These are phyloP conservation scores for Macrocybe gigantea DNA, from an alignment of 768 basidiomycete species.

Conservation along the genomic window DNA sequence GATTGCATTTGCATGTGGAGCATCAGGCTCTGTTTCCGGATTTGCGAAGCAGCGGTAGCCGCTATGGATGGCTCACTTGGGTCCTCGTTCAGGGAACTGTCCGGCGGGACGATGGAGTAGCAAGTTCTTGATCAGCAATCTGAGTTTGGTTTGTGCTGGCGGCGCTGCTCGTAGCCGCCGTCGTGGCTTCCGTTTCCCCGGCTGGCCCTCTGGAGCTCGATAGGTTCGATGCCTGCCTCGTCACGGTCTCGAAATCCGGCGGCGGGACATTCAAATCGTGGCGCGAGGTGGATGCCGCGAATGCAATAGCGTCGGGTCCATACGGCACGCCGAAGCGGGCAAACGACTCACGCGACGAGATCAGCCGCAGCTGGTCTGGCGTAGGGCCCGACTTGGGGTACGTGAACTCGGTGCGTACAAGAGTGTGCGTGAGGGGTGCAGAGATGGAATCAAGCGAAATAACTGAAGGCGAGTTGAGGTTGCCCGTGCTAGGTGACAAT, in stretches of 20 bases:
- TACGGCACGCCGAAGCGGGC: conserved; percentile 73
- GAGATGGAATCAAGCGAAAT: conserved; percentile 75
- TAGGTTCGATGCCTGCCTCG: conserved; percentile 1
- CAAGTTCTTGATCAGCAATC: no score
- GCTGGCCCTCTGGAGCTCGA: no score
- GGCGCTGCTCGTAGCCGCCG: conserved; percentile 14
- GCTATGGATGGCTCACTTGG: no score
- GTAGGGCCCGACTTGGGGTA: conserved; percentile 62
- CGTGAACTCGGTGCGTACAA: conserved; percentile 62
- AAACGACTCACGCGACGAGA: conserved; percentile 62
- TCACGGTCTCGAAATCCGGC: conserved; percentile 44
- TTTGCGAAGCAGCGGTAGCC: no score
- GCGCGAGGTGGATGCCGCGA: conserved; percentile 44
- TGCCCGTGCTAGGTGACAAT: conserved; percentile 34
- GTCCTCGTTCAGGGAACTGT: no score
- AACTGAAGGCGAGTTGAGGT: conserved; percentile 58
- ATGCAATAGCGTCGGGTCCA: conserved; percentile 67
- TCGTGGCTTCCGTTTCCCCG: no score
- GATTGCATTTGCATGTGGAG: no score
- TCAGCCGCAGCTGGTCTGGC: conserved; percentile 58
- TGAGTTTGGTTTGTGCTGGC: not conserved
- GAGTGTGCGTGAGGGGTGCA: conserved; percentile 69
- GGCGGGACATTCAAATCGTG: conserved; percentile 39
- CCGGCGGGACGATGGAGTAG: no score
- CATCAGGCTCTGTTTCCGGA: no score